These are phyloP conservation scores for Flaveria floridana DNA, from an alignment of 140 eudicot genomes.

Conservation along the genomic window DNA sequence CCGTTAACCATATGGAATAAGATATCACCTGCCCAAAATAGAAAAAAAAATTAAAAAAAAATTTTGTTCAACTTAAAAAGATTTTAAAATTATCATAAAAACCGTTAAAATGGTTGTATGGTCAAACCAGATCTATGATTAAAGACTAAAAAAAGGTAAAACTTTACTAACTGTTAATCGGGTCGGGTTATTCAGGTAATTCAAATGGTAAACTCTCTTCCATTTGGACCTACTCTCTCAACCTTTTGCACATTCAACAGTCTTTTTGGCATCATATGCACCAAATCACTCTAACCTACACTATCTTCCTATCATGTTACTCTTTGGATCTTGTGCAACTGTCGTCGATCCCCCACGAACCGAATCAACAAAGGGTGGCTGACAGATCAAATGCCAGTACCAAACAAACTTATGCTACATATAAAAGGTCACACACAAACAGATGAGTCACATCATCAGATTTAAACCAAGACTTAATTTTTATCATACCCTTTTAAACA, in stretches of 20 bases:
- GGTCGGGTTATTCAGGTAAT: no score
- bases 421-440: conserved; percentile 28
- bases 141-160: conserved; percentile 20
- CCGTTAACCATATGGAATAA: conserved; percentile 28
- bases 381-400: conserved; percentile 16
- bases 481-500: conserved; percentile 21
- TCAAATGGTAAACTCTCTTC: conserved; percentile 43
- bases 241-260: conserved; percentile 36
- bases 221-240: conserved; percentile 37
- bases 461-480: background rate
- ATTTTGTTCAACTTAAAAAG: background rate
- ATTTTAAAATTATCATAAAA: no score
- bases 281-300: conserved; percentile 39
- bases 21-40: conserved; percentile 26
- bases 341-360: conserved; percentile 43
- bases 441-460: conserved; percentile 1
- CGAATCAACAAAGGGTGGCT: conserved; percentile 51
- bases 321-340: conserved; percentile 45
- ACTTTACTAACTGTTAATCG: conserved; percentile 15
- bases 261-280: conserved; percentile 45
- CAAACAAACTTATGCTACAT: conserved; percentile 30
- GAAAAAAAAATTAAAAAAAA: background rate
- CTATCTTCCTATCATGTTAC: conserved; percentile 29
- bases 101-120: background rate
- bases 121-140: background rate